Percentiles rank a stretch among this genome's conserved stretches.
Conservation (phyloP, 139 green algal species). For the Chlamydomonas incerta region DNA sequence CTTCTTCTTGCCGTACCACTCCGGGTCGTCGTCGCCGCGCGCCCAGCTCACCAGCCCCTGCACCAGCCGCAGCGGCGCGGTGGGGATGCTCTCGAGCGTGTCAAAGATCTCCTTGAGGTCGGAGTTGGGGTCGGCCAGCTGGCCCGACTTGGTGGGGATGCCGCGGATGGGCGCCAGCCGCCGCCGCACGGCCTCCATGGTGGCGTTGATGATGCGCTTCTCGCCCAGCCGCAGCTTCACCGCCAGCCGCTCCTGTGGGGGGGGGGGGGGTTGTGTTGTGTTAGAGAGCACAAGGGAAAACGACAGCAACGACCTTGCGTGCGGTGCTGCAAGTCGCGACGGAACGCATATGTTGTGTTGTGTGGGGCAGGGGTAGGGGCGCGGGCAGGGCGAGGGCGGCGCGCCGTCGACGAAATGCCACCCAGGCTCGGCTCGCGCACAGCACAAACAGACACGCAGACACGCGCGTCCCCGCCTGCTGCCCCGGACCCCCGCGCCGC, state of each 20-base stretch:
- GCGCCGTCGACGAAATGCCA: no score
- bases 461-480: no score
- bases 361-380: no score
- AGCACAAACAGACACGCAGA: no score
- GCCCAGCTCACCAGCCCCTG: conserved; percentile 75
- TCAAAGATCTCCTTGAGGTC: conserved; percentile 97
- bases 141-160: conserved; percentile 93
- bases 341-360: no score
- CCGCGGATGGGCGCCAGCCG: conserved; percentile 94
- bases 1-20: conserved; percentile 37
- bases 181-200: conserved; percentile 71
- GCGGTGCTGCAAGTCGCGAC: no score
- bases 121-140: conserved; percentile 88
- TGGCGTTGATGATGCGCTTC: conserved; percentile 49
- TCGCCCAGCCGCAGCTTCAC: conserved; percentile 73
- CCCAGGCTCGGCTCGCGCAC: no score
- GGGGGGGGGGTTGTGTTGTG: no score
- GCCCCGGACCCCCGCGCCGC: no score
- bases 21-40: conserved; percentile 57
- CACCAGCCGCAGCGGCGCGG: conserved; percentile 71
- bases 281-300: no score
- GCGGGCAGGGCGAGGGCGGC: no score
- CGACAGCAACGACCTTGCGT: no score
- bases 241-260: conserved; percentile 57
- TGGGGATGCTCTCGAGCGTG: conserved; percentile 83